These are phyloP conservation scores for Dactylella cylindrospora DNA, from an alignment of 2,329 filamentous ascomycete species.

Conservation along the genomic window DNA sequence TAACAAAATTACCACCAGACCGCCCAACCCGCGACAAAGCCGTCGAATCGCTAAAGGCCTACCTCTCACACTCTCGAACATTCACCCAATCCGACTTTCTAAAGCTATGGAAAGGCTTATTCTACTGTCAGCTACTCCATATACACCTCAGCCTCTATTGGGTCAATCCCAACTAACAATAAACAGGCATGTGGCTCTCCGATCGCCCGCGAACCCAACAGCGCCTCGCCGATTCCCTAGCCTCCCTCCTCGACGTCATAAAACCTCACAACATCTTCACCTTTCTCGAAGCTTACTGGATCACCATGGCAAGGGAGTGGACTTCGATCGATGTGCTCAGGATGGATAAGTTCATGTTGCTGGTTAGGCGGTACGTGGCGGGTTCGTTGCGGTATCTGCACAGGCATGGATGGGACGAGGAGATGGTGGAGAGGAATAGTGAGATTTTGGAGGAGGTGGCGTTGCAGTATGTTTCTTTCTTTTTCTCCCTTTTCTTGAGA, in stretches of 20 bases:
- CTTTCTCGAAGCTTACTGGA: constrained; percentile 61
- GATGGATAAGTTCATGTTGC: constrained; percentile 89
- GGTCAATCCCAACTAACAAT: constrained; percentile 5
- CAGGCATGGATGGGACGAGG: constrained; percentile 54
- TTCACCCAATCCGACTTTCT: constrained; percentile 71
- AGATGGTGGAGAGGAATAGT: constrained; percentile 54
- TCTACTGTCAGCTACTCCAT: constrained; percentile 63
- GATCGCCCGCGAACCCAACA: constrained; percentile 88
- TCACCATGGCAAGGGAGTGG: constrained; percentile 59
- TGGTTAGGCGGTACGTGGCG: constrained; percentile 75
- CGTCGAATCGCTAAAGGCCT: constrained; percentile 73
- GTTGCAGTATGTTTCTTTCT: constrained; percentile 50
- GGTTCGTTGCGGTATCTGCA: constrained; percentile 64
- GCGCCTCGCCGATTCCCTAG: constrained; percentile 74
- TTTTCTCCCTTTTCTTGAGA: not conserved
- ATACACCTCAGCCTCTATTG: not conserved
- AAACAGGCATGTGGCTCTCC: constrained; percentile 78
- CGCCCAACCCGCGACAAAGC: constrained; percentile 75
- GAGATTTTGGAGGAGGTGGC: constrained; percentile 56
- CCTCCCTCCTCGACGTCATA: constrained; percentile 56
- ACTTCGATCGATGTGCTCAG: constrained; percentile 60
- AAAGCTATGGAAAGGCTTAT: constrained; percentile 93
- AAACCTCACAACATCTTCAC: constrained; percentile 49
- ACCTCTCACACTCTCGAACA: constrained; percentile 63
- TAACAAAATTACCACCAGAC: constrained; percentile 59